phyloP scores from a whole-genome alignment of 2,329 filamentous ascomycete species.

The Trichoderma lentiforme region DNA sequence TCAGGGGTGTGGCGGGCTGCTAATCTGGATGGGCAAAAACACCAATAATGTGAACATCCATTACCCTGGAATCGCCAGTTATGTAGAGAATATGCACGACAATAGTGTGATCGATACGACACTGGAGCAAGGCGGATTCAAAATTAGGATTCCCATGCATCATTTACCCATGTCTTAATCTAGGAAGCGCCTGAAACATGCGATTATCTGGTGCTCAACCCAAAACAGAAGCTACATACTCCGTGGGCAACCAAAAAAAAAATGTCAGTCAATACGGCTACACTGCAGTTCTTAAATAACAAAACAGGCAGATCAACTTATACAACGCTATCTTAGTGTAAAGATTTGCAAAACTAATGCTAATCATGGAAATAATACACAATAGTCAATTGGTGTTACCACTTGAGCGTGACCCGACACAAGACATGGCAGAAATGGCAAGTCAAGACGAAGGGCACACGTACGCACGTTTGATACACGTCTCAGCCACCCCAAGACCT shows the following conservation, averaged over 20 bases:
- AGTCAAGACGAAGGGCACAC: not conserved
- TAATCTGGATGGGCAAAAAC: not conserved
- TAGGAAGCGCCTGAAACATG: not conserved
- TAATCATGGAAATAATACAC: not conserved
- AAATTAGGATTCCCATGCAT: not conserved
- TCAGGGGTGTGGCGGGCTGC: not conserved
- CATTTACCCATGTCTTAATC: not conserved
- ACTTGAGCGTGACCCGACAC: not conserved
- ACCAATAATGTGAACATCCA: not conserved
- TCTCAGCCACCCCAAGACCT: not conserved
- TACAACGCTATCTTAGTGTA: not conserved
- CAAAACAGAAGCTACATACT: not conserved
- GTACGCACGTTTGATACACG: not conserved
- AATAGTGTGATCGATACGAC: not conserved
- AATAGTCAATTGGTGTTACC: not conserved
- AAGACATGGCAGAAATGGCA: constrained; percentile 5
- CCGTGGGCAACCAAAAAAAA: not conserved
- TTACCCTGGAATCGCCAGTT: not conserved
- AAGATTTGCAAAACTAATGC: not conserved
- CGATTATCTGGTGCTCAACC: not conserved
- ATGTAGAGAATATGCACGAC: not conserved
- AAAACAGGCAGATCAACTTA: not conserved
- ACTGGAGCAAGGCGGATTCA: not conserved
- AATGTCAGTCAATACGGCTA: not conserved
- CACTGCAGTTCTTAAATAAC: not conserved